Evolutionary conservation across 1,284 basidiomycete genomes (phyloP).

Genomic region (Cutaneotrichosporon cavernicola): DNA sequence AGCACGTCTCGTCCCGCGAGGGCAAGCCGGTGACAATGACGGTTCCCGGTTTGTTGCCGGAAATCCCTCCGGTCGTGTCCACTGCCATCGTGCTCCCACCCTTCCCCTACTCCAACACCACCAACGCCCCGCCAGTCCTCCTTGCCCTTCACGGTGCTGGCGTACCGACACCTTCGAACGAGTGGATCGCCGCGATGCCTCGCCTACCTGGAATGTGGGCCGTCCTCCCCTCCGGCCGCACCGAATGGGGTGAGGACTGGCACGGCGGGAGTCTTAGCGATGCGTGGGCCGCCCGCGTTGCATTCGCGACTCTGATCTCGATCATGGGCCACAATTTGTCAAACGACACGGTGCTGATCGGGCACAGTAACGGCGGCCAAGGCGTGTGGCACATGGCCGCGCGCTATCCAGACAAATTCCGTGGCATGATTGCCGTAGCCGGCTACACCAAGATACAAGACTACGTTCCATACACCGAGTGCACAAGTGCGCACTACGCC

Average conservation of each 20-base stretch:
- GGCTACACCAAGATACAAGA: constrained; percentile 80
- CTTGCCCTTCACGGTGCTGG: constrained; percentile 51
- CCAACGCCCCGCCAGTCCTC: constrained; percentile 31
- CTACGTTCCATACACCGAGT: constrained; percentile 66
- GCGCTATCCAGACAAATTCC: constrained; percentile 71
- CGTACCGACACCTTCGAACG: constrained; percentile 31
- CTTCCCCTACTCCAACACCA: not conserved
- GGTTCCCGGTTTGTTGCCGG: constrained; percentile 26
- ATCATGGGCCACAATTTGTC: not conserved
- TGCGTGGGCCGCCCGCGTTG: constrained; percentile 42
- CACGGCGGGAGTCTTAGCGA: constrained; percentile 48
- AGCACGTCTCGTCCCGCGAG: constrained; percentile 1
- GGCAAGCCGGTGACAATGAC: constrained; percentile 32
- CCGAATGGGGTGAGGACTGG: constrained; percentile 54
- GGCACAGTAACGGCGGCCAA: constrained; percentile 92
- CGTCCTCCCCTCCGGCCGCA: constrained; percentile 46
- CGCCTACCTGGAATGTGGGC: constrained; percentile 36
- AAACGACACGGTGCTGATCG: constrained; percentile 58
- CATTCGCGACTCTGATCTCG: constrained; percentile 11
- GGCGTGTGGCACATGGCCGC: constrained; percentile 77
- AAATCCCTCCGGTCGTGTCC: constrained; percentile 31
- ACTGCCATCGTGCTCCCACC: constrained; percentile 39
- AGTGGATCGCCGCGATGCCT: constrained; percentile 38
- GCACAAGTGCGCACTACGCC: constrained; percentile 61
- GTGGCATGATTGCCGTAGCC: constrained; percentile 71